Evolutionary conservation across 345 rosid genomes (phyloP), one percentile per base, ranked within the genome.

Genomic region (Eucalyptus erythrocorys): DNA sequence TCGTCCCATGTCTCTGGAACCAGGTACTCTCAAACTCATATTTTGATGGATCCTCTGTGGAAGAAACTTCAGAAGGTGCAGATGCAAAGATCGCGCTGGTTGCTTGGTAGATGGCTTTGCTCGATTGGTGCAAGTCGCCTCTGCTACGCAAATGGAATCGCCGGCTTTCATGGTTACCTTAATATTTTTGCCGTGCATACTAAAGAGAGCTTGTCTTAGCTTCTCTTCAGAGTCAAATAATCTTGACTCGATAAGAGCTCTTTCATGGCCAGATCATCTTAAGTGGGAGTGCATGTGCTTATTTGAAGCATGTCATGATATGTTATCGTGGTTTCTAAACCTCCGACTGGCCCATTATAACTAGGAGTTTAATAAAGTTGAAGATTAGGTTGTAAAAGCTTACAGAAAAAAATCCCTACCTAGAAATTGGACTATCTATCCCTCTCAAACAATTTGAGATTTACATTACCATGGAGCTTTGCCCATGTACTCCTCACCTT

Each of bases 61-160:
- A 64, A 64, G 76, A 15, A 14, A 64, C 40, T n/a, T 64, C 21
- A 3, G 1, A n/a, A 64, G 76, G 42, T 2, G 22, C 22, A 7
- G 10, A 13, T 12, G 34, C 17, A 27, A 30, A 30, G 0, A 66
- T 32, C 76, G n/a, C 2, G 8, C 4, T 0, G 40, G 40, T 15
- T 66, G 79, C 16, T 27, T 12, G 66, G 66, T 27, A 59, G 66
- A 59, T 59, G 66, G 66, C 32, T 3, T 59, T 59, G 66, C 79
- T 15, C 0, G 79, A 66, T 32, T 15, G 1, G 40, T 66, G 40
- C 79, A 15, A 32, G 79, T 32, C 2, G 6, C 42, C 79, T 66
- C 6, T 2, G 40, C 17, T 32, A 16, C 1, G 0, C 79, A 66
- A 66, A 66, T 4, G 24, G 79, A 32, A 32, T 32, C 1, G 79